A percentile compares a stretch with the other conserved stretches of the same genome.
Evolutionary conservation across 768 basidiomycete genomes (phyloP).

Genomic region (Kwoniella heveanensis): DNA sequence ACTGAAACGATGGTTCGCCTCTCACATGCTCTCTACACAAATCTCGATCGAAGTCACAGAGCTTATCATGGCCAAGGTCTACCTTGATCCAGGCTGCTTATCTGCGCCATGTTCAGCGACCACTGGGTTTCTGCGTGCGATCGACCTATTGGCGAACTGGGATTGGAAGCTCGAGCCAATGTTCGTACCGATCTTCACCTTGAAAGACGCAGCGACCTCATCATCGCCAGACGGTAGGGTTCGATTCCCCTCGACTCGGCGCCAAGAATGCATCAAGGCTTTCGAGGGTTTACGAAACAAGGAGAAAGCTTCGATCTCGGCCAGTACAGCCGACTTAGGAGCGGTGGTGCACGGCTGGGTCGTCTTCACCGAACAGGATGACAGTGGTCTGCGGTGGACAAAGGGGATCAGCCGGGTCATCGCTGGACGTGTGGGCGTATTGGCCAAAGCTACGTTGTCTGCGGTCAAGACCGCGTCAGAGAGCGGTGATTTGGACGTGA

Average conservation of each 20-base stretch:
- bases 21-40: constrained; percentile 76
- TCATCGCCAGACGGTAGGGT: constrained; percentile 28
- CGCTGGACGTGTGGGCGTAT: constrained; percentile 69
- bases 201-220: constrained; percentile 21
- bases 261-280: constrained; percentile 47
- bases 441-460: constrained; percentile 75
- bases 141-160: constrained; percentile 79
- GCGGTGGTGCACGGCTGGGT: constrained; percentile 66
- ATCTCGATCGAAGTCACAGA: constrained; percentile 79
- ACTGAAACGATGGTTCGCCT: constrained; percentile 87
- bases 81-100: constrained; percentile 63
- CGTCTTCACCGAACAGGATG: constrained; percentile 76
- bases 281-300: constrained; percentile 52
- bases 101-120: constrained; percentile 71
- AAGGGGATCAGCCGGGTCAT: constrained; percentile 68
- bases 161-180: constrained; percentile 65
- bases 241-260: constrained; percentile 51
- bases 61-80: constrained; percentile 76
- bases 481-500: constrained; percentile 62
- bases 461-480: constrained; percentile 63
- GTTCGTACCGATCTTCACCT: constrained; percentile 70
- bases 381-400: constrained; percentile 76
- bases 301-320: constrained; percentile 35
- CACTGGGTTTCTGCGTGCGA: constrained; percentile 65
- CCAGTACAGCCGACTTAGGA: not conserved